Conservation (phyloP, 768 basidiomycete species). For the Tylopilus sp. region DNA sequence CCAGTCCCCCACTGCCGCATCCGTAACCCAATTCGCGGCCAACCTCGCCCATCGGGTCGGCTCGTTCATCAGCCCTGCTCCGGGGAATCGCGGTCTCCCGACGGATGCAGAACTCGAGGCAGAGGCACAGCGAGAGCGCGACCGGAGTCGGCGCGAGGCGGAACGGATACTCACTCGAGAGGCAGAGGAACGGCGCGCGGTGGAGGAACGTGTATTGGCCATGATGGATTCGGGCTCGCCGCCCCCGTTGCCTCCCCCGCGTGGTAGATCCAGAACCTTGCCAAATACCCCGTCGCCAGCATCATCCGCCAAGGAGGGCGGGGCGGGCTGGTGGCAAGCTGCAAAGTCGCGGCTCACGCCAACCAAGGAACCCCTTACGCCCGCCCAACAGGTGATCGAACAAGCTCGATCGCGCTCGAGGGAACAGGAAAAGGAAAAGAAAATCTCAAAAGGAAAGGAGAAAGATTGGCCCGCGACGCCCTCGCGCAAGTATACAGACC, state of each 20-base stretch:
- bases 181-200: conserved; percentile 59
- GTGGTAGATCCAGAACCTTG: conserved; percentile 54
- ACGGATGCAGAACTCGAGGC: conserved; percentile 81
- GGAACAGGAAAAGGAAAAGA: conserved; percentile 49
- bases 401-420: conserved; percentile 69
- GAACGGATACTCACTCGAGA: conserved; percentile 73
- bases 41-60: conserved; percentile 75
- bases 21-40: conserved; percentile 69
- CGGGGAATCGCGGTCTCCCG: conserved; percentile 44
- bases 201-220: conserved; percentile 75
- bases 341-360: conserved; percentile 77
- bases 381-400: conserved; percentile 77
- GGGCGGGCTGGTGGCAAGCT: conserved; percentile 64
- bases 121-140: conserved; percentile 74
- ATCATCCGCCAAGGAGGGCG: conserved; percentile 58
- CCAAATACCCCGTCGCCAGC: conserved; percentile 62
- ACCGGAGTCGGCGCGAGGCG: conserved; percentile 70
- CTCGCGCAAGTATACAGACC: conserved; percentile 53
- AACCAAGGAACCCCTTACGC: conserved; percentile 74
- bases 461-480: conserved; percentile 57
- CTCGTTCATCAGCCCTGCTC: conserved; percentile 55
- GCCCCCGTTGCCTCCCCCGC: conserved; percentile 52
- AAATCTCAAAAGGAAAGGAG: conserved; percentile 38
- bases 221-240: conserved; percentile 53
- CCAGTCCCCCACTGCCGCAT: conserved; percentile 60